Evolutionary conservation across 306 rosid species (phyloP).

Genomic region (Hippophae tibetana): DNA sequence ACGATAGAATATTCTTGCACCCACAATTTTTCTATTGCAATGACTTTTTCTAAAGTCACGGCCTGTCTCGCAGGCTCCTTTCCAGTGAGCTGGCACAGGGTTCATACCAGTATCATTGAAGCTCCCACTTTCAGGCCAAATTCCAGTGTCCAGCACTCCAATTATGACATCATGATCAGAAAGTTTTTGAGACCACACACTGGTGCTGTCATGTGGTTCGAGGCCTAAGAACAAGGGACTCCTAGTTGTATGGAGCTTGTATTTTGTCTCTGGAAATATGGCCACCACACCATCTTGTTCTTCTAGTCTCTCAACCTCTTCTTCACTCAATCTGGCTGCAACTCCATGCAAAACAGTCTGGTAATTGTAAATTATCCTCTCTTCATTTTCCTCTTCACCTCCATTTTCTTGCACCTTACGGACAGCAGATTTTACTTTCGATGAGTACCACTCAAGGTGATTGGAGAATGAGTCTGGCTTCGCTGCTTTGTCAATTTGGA

Average conservation of each 20-base stretch:
- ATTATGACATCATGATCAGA: constrained; percentile 65
- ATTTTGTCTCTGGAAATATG: constrained; percentile 62
- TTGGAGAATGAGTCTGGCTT: constrained; percentile 48
- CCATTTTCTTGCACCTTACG: constrained; percentile 13
- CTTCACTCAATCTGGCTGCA: constrained; percentile 49
- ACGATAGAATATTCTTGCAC: constrained; percentile 66
- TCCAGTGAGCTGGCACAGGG: constrained; percentile 66
- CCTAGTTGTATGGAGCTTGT: constrained; percentile 79
- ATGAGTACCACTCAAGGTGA: constrained; percentile 68
- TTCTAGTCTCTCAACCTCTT: constrained; percentile 47
- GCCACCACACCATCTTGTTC: constrained; percentile 53
- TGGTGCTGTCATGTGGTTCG: constrained; percentile 32
- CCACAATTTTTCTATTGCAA: constrained; percentile 76
- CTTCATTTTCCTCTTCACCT: constrained; percentile 20
- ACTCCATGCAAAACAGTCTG: constrained; percentile 67
- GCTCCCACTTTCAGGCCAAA: constrained; percentile 96
- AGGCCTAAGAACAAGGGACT: constrained; percentile 85
- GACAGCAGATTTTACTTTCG: constrained; percentile 40
- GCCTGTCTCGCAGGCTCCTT: constrained; percentile 76
- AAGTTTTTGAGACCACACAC: constrained; percentile 37
- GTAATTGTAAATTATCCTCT: constrained; percentile 68
- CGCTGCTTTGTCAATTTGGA: constrained; percentile 74
- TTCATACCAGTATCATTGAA: constrained; percentile 68
- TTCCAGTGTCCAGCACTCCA: constrained; percentile 88
- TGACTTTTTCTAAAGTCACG: constrained; percentile 47